phyloP scores from a whole-genome alignment of 768 basidiomycete genomes.

The Serendipita sp. region DNA sequence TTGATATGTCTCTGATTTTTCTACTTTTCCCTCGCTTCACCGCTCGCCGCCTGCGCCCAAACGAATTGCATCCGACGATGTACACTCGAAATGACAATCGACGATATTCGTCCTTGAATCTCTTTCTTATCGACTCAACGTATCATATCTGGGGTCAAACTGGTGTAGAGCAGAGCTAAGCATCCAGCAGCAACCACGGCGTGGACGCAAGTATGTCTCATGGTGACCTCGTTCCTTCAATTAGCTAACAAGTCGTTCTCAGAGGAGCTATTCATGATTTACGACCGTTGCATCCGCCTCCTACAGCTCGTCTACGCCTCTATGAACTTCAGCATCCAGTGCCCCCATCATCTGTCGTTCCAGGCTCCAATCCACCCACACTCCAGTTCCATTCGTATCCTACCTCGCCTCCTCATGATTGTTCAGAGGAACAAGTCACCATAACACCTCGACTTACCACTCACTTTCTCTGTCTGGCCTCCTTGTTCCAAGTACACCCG shows the following conservation, averaged over 20 bases:
- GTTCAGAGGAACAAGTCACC: not conserved
- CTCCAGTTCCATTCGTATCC: not conserved
- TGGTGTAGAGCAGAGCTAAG: not conserved
- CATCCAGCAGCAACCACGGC: constrained; percentile 4
- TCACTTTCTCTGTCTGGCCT: not conserved
- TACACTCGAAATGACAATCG: too few relatives aligned
- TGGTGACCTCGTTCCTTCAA: not conserved
- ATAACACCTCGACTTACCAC: not conserved
- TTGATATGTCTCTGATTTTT: not conserved
- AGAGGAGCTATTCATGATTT: constrained; percentile 3
- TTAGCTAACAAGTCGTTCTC: not conserved
- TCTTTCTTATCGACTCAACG: not conserved
- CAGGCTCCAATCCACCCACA: not conserved
- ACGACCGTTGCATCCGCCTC: constrained; percentile 1
- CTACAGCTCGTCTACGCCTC: not conserved
- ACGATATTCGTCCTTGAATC: not conserved
- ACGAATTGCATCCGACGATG: not conserved
- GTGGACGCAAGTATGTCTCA: constrained; percentile 1
- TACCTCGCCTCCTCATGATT: not conserved
- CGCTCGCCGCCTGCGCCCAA: not conserved
- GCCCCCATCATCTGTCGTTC: not conserved
- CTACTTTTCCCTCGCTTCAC: not conserved
- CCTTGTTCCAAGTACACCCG: not conserved
- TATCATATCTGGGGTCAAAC: not conserved
- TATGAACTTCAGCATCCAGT: constrained; percentile 1